A percentile compares a stretch with the other conserved stretches of the same genome.
Conservation (phyloP, 2,329 filamentous ascomycete species). For the Coniella lustricola region DNA sequence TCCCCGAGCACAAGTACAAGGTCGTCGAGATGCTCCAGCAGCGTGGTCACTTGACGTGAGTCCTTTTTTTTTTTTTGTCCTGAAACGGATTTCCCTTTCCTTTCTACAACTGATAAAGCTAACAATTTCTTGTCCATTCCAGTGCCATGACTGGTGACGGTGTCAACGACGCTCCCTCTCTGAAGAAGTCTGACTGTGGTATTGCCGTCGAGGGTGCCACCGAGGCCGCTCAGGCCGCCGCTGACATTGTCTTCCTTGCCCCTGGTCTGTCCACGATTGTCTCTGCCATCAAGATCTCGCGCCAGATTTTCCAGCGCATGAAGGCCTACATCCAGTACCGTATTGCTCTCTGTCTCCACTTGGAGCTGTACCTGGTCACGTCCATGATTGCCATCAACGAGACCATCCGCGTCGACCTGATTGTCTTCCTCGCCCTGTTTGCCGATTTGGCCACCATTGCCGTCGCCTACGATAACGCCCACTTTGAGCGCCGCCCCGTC, state of each 20-base stretch:
- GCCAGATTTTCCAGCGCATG: conserved; percentile 73
- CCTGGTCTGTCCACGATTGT: conserved; percentile 66
- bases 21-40: conserved; percentile 71
- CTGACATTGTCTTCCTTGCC: conserved; percentile 68
- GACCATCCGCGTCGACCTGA: conserved; percentile 63
- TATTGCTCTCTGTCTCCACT: conserved; percentile 66
- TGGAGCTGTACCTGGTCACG: conserved; percentile 69
- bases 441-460: conserved; percentile 74
- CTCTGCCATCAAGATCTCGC: conserved; percentile 64
- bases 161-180: conserved; percentile 67
- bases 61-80: conserved; percentile 45
- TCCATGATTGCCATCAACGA: conserved; percentile 77
- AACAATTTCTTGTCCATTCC: not conserved
- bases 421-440: conserved; percentile 74
- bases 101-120: conserved; percentile 25
- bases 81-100: no score
- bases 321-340: conserved; percentile 73
- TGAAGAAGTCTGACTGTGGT: conserved; percentile 70
- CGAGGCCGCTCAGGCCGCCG: conserved; percentile 66
- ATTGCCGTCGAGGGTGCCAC: conserved; percentile 67
- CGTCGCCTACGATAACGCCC: conserved; percentile 71
- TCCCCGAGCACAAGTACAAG: conserved; percentile 71
- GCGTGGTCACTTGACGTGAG: conserved; percentile 17
- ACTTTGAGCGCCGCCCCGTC: conserved; percentile 67
- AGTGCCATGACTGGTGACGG: conserved; percentile 72